Percentiles rank a stretch among this genome's conserved stretches.
Conservation (phyloP, 495 filamentous ascomycete genomes). For the Cairneyella variabilis region DNA sequence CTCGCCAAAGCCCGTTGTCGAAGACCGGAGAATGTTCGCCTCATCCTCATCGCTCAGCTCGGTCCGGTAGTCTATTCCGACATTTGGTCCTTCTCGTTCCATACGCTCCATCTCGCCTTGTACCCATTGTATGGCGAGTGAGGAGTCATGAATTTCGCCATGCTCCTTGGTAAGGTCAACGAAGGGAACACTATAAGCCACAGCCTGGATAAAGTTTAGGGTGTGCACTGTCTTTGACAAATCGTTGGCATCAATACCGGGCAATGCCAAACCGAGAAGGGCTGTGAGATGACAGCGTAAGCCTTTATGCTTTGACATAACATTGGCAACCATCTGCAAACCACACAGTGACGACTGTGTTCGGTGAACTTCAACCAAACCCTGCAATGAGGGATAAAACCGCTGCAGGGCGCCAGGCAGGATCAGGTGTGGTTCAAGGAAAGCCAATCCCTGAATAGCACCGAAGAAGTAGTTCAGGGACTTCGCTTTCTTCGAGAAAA, state of each 20-base stretch:
- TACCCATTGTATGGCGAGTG: conserved; percentile 90
- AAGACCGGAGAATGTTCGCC: conserved; percentile 88
- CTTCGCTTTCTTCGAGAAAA: conserved; percentile 90
- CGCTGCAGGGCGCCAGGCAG: conserved; percentile 90
- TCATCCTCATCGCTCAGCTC: conserved; percentile 85
- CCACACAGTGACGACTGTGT: conserved; percentile 91
- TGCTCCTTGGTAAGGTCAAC: conserved; percentile 70
- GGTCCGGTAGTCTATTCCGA: conserved; percentile 79
- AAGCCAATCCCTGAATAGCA: conserved; percentile 82
- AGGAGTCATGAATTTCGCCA: conserved; percentile 66
- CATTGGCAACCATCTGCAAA: conserved; percentile 80
- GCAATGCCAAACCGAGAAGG: conserved; percentile 82
- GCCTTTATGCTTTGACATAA: conserved; percentile 86
- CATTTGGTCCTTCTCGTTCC: conserved; percentile 78
- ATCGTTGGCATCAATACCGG: conserved; percentile 97
- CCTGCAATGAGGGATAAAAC: conserved; percentile 95
- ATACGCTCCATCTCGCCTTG: conserved; percentile 88
- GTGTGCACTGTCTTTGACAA: conserved; percentile 94
- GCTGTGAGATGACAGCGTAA: conserved; percentile 95
- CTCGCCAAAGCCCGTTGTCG: conserved; percentile 88
- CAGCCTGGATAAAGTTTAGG: conserved; percentile 88
- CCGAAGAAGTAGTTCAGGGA: conserved; percentile 89
- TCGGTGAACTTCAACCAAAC: conserved; percentile 93
- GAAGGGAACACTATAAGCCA: conserved; percentile 93
- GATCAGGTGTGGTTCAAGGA: conserved; percentile 87